Evolutionary conservation across 2,329 filamentous ascomycete species (phyloP).

Genomic region (Incumbomyces delicatus): DNA sequence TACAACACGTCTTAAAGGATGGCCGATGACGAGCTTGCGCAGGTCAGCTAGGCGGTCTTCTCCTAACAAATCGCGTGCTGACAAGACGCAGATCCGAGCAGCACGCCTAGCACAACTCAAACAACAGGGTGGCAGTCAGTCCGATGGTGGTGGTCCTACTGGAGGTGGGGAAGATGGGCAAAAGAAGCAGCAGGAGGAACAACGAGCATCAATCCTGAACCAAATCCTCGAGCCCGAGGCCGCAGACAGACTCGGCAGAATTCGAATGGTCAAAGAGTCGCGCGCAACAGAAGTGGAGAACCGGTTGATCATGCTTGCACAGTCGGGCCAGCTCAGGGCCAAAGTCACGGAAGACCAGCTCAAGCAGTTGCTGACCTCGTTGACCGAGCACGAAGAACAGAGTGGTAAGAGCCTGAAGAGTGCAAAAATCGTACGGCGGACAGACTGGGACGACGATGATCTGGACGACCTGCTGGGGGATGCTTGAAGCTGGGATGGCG

Average conservation of each 20-base stretch:
- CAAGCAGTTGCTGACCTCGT: constrained; percentile 67
- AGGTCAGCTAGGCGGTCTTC: constrained; percentile 31
- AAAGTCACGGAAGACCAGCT: constrained; percentile 90
- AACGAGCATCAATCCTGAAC: constrained; percentile 65
- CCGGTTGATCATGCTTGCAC: constrained; percentile 81
- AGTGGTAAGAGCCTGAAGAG: constrained; percentile 62
- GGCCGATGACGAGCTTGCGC: constrained; percentile 58
- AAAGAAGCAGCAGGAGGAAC: constrained; percentile 49
- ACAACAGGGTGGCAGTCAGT: constrained; percentile 51
- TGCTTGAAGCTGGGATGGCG: constrained; percentile 3
- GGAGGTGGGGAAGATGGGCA: constrained; percentile 48
- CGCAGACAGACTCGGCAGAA: constrained; percentile 83
- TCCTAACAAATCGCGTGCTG: constrained; percentile 1
- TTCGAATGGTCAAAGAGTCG: constrained; percentile 88
- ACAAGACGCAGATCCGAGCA: constrained; percentile 61
- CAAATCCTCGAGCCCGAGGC: constrained; percentile 95
- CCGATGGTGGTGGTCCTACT: constrained; percentile 37
- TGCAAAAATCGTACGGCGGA: constrained; percentile 73
- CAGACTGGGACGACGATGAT: constrained; percentile 75
- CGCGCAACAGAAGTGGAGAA: constrained; percentile 87
- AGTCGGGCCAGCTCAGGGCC: constrained; percentile 70
- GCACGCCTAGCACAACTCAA: constrained; percentile 91
- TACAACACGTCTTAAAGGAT: constrained; percentile 30
- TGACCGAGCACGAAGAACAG: constrained; percentile 39
- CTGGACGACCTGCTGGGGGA: constrained; percentile 31